Base-by-base conservation (phyloP, 2,329 filamentous ascomycete genomes). In the Ophioceras dolichostomum region DNA sequence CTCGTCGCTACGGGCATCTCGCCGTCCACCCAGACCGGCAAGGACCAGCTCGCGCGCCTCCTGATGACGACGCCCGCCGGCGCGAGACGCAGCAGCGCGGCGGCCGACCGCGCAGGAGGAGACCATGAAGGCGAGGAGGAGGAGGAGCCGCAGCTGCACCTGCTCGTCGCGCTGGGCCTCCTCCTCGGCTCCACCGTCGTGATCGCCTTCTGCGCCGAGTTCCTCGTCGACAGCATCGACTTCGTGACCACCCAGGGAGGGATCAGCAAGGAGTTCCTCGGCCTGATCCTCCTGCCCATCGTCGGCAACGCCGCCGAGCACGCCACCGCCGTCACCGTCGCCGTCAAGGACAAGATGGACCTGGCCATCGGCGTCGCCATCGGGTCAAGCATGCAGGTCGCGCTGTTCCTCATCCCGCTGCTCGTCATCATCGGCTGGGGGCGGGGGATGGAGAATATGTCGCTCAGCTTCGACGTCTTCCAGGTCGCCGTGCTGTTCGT, bases 401-500 rank as follows among this genome's bases (percentile, higher is more conserved):
- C 83, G 1, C 68, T 88, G 20, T 86, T 88, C 54, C 68, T 88
- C 36, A 85, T 84, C 8, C 83, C 83, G 0, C 61, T 88, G 10
- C 70, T 87, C 22, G 79, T 87, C 39, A 70, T 88, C 27, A 73
- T 88, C 26, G 83, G 83, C 38, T 37, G 83, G 83, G 77, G 76
- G 44, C 76, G 87, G 69, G 71, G 62, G 27, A 56, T 72, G 43
- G 76, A 79, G 43, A 67, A 76, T 1, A 89, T 89, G 84, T 84
- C 78, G 16, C 70, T 94, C 5, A 80, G 80, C 55, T 91, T 94
- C 54, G 85, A 93, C 52, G 78, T 78, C 1, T 95, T 95, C 65
- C 85, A 94, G 60, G 79, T 94, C 12, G 81, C 87, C 17, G 79
- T 83, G 29, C 63, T 94, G 29, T 93, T 94, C 47, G 83, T 91